phyloP scores from a whole-genome alignment of 768 basidiomycete genomes.

The Amanita thiersii region DNA sequence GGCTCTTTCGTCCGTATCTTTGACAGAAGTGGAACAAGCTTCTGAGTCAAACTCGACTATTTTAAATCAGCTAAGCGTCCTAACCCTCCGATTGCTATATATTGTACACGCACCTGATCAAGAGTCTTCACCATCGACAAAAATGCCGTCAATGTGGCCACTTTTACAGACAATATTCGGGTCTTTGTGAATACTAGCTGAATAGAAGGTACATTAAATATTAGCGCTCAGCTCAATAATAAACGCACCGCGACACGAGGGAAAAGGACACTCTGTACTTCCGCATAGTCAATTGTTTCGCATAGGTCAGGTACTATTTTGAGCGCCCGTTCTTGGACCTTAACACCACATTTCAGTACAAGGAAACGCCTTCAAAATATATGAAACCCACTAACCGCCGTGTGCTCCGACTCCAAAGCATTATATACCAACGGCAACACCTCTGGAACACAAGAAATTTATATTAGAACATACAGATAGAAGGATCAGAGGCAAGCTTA shows the following conservation, averaged over 20 bases:
- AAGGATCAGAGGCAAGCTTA: constrained; percentile 30
- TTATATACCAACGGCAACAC: constrained; percentile 96
- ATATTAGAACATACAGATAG: constrained; percentile 7
- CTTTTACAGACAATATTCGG: constrained; percentile 82
- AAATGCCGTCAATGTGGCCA: constrained; percentile 80
- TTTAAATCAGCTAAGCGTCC: constrained; percentile 1
- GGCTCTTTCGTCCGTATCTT: constrained; percentile 97
- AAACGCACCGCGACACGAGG: constrained; percentile 82
- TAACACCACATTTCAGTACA: constrained; percentile 8
- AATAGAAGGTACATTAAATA: background rate
- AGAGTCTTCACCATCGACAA: constrained; percentile 82
- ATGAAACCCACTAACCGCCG: constrained; percentile 39
- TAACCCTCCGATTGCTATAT: no score
- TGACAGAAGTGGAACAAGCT: constrained; percentile 87
- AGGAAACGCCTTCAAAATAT: background rate
- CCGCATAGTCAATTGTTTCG: constrained; percentile 91
- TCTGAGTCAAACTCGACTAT: constrained; percentile 84
- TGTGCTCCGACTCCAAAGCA: constrained; percentile 93
- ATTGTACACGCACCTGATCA: constrained; percentile 66
- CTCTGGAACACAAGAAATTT: constrained; percentile 50
- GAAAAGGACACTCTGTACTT: constrained; percentile 85
- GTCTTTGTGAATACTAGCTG: constrained; percentile 94
- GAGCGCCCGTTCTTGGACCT: constrained; percentile 92
- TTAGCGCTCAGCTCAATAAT: background rate
- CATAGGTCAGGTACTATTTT: constrained; percentile 80